Percentiles rank a stretch among this genome's conserved stretches.
Conservation (phyloP, 2,329 filamentous ascomycete genomes). For the Dactylellina drechsleri region DNA sequence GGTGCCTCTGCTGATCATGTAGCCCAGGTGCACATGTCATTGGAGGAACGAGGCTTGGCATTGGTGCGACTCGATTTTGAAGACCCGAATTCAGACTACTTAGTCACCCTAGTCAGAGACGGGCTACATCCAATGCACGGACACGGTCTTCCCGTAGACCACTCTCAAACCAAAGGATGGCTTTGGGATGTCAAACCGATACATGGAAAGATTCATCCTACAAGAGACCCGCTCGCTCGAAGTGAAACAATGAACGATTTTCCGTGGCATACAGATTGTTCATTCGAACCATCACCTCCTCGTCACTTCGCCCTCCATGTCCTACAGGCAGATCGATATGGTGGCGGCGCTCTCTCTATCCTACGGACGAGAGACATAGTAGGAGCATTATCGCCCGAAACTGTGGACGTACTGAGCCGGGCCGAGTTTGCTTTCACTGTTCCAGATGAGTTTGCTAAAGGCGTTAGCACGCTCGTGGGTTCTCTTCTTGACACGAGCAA, state of each 20-base stretch:
- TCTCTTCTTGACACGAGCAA: conserved; percentile 55
- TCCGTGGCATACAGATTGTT: conserved; percentile 60
- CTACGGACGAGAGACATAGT: conserved; percentile 55
- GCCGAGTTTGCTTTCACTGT: conserved; percentile 58
- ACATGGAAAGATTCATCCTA: conserved; percentile 10
- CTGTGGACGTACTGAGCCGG: conserved; percentile 47
- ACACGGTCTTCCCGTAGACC: conserved; percentile 57
- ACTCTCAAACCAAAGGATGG: conserved; percentile 57
- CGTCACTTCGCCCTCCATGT: conserved; percentile 59
- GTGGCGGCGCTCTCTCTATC: conserved; percentile 57
- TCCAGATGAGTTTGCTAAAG: conserved; percentile 60
- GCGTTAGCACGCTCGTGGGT: conserved; percentile 54
- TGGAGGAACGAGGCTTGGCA: conserved; percentile 56
- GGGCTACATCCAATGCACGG: conserved; percentile 37
- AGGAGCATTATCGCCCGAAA: conserved; percentile 40
- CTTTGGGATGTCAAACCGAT: conserved; percentile 56
- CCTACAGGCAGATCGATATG: conserved; percentile 57
- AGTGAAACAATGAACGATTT: conserved; percentile 59
- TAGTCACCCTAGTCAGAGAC: conserved; percentile 55
- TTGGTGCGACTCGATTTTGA: conserved; percentile 54
- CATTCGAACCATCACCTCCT: conserved; percentile 58
- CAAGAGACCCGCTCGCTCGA: background rate
- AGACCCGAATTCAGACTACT: conserved; percentile 56
- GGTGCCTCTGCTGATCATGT: conserved; percentile 31
- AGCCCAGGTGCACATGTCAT: conserved; percentile 20